Evolutionary conservation across 257 asterid species (phyloP), one percentile per base, ranked within the genome.

Genomic region (Plantago major): DNA sequence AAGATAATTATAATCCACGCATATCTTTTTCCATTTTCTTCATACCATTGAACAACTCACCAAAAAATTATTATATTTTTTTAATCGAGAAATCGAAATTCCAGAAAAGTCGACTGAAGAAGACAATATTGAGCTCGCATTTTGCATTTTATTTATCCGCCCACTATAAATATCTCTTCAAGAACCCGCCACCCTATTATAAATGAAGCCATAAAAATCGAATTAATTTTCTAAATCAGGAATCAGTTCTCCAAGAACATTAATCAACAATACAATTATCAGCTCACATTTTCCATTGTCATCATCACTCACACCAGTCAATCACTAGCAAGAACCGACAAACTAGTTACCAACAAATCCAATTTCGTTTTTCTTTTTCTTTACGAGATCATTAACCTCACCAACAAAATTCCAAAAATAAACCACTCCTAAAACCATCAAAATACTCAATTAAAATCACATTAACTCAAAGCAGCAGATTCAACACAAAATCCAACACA

Each of bases 251-350:
- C 26, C 26, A 22, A 22, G 26, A 22, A 22, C 26, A 22, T 22
- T 22, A 2, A 22, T 22, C 26, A 22, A 49, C n/a, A 62, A 67
- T 18, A 8, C 12, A 44, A 10, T 44, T 13, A 44, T 10, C 48
- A 44, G 12, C n/a, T 13, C 12, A 44, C 12, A 10, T 44, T 13
- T n/a, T 10, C 12, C 14, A 44, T 10, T 44, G 26, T 22, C 26
- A 22, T 22, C 26, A 22, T 44, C 48, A 22, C 48, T 13, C 18
- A n/a, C 6, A 48, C 9, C 13, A 48, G 2, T 45, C 7, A 61
- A 65, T 33, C 40, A 56, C 62, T 16, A 63, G 38, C 49, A 72
- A 16, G 44, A 15, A 30, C 58, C 37, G 46, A 38, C 47, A 44
- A 11, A 46, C 16, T 48, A n/a, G n/a, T n/a, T n/a, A 51, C 33